These are phyloP conservation scores for Leccinum fibrillosum DNA, from an alignment of 768 basidiomycete genomes.

Conservation along the genomic window DNA sequence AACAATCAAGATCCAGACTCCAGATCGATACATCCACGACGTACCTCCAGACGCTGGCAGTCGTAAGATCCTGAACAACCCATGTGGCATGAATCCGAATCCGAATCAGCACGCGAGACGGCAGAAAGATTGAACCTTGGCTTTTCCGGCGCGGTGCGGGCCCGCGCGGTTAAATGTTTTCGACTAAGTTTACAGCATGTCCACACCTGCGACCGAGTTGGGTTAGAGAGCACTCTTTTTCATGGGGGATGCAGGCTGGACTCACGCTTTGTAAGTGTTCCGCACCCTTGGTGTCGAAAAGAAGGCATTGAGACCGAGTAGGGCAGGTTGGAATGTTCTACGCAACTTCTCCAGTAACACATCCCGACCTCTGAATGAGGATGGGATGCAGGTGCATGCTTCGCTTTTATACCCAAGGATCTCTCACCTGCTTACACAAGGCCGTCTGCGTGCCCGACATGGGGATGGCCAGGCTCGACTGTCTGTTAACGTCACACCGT, in stretches of 20 bases:
- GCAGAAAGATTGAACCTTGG: no score
- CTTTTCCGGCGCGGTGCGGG: no score
- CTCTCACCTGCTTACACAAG: conserved; percentile 31
- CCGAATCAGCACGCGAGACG: no score
- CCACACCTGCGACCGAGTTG: conserved; percentile 42
- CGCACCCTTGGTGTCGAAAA: conserved; percentile 42
- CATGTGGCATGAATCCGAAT: no score
- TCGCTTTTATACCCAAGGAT: conserved; percentile 30
- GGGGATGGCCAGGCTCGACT: conserved; percentile 22
- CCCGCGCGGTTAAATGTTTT: no score
- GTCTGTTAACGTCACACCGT: conserved; percentile 28
- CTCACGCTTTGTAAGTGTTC: conserved; percentile 52
- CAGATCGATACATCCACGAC: no score
- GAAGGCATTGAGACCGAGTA: conserved; percentile 17
- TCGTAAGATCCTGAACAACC: no score
- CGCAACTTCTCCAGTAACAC: conserved; percentile 64
- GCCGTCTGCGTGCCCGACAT: conserved; percentile 17
- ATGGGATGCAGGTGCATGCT: not conserved
- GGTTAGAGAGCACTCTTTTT: conserved; percentile 1
- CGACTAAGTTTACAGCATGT: conserved; percentile 39
- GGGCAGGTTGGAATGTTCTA: conserved; percentile 1
- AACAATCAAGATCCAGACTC: no score
- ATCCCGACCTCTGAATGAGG: conserved; percentile 31
- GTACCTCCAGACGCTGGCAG: no score
- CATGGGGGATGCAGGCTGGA: conserved; percentile 1